Evolutionary conservation across 805 yeast genomes (phyloP), one percentile per base, ranked within the genome.

Genomic region (Priceomyces medius): DNA sequence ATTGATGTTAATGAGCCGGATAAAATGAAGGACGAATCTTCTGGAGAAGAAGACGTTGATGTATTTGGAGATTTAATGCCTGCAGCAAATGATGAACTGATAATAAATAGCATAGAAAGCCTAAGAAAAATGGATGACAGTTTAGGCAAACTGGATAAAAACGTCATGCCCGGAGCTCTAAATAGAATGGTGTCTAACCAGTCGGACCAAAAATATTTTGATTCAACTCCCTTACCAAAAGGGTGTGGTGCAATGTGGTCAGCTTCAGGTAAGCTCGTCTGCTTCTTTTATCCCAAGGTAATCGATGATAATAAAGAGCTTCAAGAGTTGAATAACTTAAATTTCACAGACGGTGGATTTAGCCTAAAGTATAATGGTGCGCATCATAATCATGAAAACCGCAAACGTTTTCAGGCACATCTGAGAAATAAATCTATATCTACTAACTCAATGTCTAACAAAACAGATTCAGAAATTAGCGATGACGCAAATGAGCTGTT

Each of bases 211-310:
- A 31, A 20, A 31, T 53, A 71, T 3, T 76, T 81, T 53, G 95
- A 88, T 55, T 82, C 88, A 31, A 87, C 96, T 0, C 97, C 97
- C 0, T 75, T 90, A 10, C 97, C 97, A 0, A 89, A 87, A 55
- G 93, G 89, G 7, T 90, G 96, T 66, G 97, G 97, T 7, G 97
- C 96, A 0, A 69, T 79, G 1, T 90, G 97, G 96, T 74, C 95
- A 0, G 74, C 80, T 9, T 75, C 79, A 3, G 97, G 97, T 0
- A 79, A 79, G 44, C 66, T 90, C 38, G 83, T 90, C 1, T 87
- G 96, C 55, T 90, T 90, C 54, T 88, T 88, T 62, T 76, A 83
- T 7, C 81, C 84, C 0, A 77, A 77, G 37, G 71, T 64, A 35
- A 54, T 54, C 10, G 61, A 55, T 7, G 53, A 54, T 63, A 68